Evolutionary conservation across 345 rosid species (phyloP), one percentile per base, ranked within the genome.

Genomic region (Gossypium australe): DNA sequence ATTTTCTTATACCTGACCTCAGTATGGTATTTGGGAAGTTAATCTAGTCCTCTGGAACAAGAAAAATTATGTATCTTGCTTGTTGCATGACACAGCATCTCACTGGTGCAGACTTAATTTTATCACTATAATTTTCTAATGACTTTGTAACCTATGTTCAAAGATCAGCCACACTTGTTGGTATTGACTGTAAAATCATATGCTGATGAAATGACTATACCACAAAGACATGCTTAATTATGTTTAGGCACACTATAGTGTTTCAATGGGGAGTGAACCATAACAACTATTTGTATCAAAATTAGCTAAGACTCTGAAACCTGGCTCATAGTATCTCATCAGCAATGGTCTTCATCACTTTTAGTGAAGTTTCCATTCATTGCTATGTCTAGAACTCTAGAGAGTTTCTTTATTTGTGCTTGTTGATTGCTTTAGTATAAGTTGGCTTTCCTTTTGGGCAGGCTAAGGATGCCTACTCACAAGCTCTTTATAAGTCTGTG

Each of bases 401-500:
- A 68, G 53, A 20, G 27, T 49, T 34, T 34, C 41, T 34, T 5
- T 34, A 5, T 34, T 34, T 61, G 4, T 77, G 60, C 47, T 41
- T 63, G 79, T 56, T 74, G 45, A 73, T 25, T 66, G 57, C 71
- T 70, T 72, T 60, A 51, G 53, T 72, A 48, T 29, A 18, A 62
- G 49, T 55, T 74, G 29, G 52, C 77, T 81, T 48, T 73, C 59
- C 29, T 70, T 65, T 80, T 29, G 75, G 61, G 69, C 91, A 92
- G 99, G 97, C 92, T 9, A 89, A 89, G 82, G 90, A 86, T 79
- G 87, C 75, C 14, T 95, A 82, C 57, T 22, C 88, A 60, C 78
- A 77, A 80, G 83, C 84, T 14, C 75, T 92, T 14, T 89, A 89
- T 77, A 71, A 86, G 20, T 89, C 93, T 43, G 91, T 89, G 20